A percentile compares a stretch with the other conserved stretches of the same genome.
Conservation (phyloP, 2,329 filamentous ascomycete genomes). For the Leptographium galeiforme region DNA sequence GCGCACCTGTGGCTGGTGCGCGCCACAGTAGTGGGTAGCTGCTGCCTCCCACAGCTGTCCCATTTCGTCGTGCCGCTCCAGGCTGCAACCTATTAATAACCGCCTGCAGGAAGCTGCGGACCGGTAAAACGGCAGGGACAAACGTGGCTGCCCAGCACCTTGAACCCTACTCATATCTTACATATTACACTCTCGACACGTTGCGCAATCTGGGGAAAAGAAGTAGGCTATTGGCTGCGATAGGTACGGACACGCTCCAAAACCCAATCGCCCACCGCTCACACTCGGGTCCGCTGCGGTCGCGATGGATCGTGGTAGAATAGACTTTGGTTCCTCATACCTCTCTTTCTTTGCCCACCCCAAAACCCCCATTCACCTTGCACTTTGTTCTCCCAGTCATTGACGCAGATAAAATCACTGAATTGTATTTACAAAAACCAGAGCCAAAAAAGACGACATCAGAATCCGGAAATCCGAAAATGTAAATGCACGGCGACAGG, state of each 20-base stretch:
- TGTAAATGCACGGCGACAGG: background rate
- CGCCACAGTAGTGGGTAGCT: too few relatives aligned
- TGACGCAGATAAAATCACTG: background rate
- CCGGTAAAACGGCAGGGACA: too few relatives aligned
- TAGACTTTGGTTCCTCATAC: background rate
- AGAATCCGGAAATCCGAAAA: background rate
- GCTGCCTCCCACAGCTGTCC: too few relatives aligned
- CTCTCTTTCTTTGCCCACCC: background rate
- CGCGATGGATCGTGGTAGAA: background rate
- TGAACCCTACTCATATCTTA: too few relatives aligned
- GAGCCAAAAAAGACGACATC: background rate
- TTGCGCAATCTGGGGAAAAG: background rate
- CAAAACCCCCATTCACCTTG: background rate
- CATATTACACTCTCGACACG: background rate
- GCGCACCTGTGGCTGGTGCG: background rate
- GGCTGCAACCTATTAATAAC: too few relatives aligned
- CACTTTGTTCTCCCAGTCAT: background rate
- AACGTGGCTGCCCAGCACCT: too few relatives aligned
- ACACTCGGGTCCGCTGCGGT: background rate
- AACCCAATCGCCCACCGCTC: background rate
- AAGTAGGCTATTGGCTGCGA: background rate
- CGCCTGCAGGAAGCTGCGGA: too few relatives aligned
- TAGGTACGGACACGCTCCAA: background rate
- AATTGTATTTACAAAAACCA: conserved; percentile 1
- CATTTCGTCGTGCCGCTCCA: too few relatives aligned